These are phyloP conservation scores for Nicotiana paniculata DNA, from an alignment of 257 asterid species.

Conservation along the genomic window DNA sequence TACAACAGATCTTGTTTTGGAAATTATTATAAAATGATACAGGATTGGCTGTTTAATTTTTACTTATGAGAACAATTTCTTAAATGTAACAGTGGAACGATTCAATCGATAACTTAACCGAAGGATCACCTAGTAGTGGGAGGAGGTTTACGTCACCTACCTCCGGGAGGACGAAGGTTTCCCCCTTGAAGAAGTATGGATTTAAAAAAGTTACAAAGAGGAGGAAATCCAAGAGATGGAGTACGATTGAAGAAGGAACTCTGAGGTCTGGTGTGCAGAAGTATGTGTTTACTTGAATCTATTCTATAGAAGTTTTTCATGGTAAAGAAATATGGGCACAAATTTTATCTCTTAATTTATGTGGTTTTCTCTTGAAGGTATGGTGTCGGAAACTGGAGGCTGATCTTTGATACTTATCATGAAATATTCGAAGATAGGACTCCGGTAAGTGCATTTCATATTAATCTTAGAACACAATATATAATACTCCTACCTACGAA, in stretches of 20 bases:
- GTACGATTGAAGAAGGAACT: constrained; percentile 59
- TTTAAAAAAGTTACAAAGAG: constrained; percentile 28
- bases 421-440: constrained; percentile 60
- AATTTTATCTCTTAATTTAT: too few relatives aligned
- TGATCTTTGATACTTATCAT: constrained; percentile 28
- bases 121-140: constrained; percentile 18
- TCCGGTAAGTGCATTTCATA: constrained; percentile 38
- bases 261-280: constrained; percentile 54
- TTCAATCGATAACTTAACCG: constrained; percentile 32
- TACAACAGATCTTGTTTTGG: not conserved
- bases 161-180: constrained; percentile 27
- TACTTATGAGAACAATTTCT: not conserved
- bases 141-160: constrained; percentile 31
- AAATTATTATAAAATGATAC: too few relatives aligned
- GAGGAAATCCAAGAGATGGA: constrained; percentile 53
- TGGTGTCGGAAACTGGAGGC: constrained; percentile 73
- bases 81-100: constrained; percentile 63
- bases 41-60: too few relatives aligned
- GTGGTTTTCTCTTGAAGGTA: constrained; percentile 28
- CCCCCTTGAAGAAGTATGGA: constrained; percentile 36
- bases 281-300: constrained; percentile 30
- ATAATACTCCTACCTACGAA: constrained; percentile 2
- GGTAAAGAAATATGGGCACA: not conserved
- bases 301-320: not conserved
- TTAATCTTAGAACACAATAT: not conserved